Evolutionary conservation across 179 eudicot genomes (phyloP), one percentile per base, ranked within the genome.

Genomic region (Spinacia oleracea): DNA sequence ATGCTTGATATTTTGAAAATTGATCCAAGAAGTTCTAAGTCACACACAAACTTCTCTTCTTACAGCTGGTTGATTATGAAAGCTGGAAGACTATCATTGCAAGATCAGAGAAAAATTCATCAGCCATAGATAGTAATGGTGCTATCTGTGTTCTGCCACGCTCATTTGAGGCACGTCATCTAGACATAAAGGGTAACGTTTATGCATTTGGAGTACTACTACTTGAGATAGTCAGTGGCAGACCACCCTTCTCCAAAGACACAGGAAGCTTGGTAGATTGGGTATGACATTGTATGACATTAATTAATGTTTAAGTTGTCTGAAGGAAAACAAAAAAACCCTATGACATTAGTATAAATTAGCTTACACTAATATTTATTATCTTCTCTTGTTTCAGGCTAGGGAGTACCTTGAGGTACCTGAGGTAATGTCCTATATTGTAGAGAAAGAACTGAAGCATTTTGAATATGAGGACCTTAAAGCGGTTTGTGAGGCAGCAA

Each of bases 51-150:
- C 3, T 4, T 4, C 21, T 23, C 62, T 45, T 78, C 21, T 43
- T 84, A 78, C 85, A 96, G 99, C 86, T 96, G 82, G 97, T 93
- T 78, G 98, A 96, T 89, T 96, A 93, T 82, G 99, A 93, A 79
- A 89, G 98, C 85, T 96, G 99, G 99, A 96, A 91, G 80, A 85
- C 91, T 4, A 85, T 96, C 59, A 82, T 90, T 38, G 89, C 97
- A 38, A 89, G 98, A 86, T 91, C 99, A 35, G 93, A 90, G 85
- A 93, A 90, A 83, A 92, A 89, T 71, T 88, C 94, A 10, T 87
- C 88, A 67, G 85, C 90, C 45, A 87, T 90, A 46, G 87, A 86
- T 79, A 86, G 77, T 81, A 86, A 90, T 65, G 98, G 99, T 40
- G 89, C 89, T 32, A 75, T 89, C 45, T 96, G 99, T 79, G 87